A percentile compares a stretch with the other conserved stretches of the same genome.
These are phyloP conservation scores for Cercospora sesami DNA, from an alignment of 2,329 filamentous ascomycete genomes.

Conservation along the genomic window DNA sequence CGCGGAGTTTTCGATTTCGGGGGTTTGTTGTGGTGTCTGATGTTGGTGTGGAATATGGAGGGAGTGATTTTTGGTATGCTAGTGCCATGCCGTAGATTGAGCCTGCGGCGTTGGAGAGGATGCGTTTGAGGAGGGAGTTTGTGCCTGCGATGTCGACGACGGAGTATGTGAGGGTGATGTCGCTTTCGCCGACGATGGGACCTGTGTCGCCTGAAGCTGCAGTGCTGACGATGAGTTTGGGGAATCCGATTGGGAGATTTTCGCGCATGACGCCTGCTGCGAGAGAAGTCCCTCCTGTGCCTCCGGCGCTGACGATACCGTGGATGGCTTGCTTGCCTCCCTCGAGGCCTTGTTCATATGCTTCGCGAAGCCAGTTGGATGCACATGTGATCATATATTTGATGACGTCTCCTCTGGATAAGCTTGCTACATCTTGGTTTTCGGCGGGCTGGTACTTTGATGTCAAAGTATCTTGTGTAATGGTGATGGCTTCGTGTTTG, in stretches of 20 bases:
- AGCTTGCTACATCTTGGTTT: conserved; percentile 36
- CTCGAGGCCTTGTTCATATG: conserved; percentile 27
- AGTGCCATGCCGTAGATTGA: conserved; percentile 61
- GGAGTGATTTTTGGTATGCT: conserved; percentile 42
- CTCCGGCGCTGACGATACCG: conserved; percentile 61
- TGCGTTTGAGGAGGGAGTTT: conserved; percentile 59
- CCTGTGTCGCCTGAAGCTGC: conserved; percentile 67
- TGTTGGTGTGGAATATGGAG: not conserved
- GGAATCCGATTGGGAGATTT: conserved; percentile 63
- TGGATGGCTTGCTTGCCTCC: conserved; percentile 31
- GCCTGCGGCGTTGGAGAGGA: conserved; percentile 64
- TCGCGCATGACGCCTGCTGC: conserved; percentile 62
- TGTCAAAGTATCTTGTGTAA: conserved; percentile 49
- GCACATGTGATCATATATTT: conserved; percentile 56
- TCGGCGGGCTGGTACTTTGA: conserved; percentile 34
- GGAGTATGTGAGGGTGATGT: conserved; percentile 69
- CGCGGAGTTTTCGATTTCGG: conserved; percentile 15
- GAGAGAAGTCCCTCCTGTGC: conserved; percentile 62
- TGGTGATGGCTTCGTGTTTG: conserved; percentile 50
- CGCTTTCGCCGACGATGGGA: conserved; percentile 65
- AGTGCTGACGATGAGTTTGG: conserved; percentile 70
- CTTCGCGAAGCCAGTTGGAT: conserved; percentile 45
- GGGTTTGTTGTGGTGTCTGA: not conserved
- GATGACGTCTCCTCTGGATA: conserved; percentile 58
- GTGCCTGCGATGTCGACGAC: conserved; percentile 69